A percentile compares a stretch with the other conserved stretches of the same genome.
phyloP scores from a whole-genome alignment of 2,329 filamentous ascomycete species.

The Monosporascus cannonballus region DNA sequence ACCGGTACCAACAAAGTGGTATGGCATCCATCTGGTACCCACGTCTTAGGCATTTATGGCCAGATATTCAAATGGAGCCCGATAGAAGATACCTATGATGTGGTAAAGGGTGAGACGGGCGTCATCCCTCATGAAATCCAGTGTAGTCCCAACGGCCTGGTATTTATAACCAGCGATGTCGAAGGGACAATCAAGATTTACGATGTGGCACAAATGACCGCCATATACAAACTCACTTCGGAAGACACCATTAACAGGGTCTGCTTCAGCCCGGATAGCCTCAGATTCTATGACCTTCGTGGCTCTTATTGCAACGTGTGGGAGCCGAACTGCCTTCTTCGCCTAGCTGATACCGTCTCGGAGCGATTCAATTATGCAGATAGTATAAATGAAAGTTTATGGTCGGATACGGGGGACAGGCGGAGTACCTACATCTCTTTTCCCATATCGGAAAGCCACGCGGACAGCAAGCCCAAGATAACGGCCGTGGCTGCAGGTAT shows the following conservation, averaged over 20 bases:
- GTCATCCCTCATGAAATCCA: conserved; percentile 7
- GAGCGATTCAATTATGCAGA: conserved; percentile 1
- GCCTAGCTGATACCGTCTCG: conserved; percentile 5
- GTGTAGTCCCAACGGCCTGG: conserved; percentile 9
- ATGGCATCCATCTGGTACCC: conserved; percentile 15
- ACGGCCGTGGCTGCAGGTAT: conserved; percentile 3
- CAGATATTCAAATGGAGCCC: conserved; percentile 20
- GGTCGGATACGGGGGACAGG: conserved; percentile 3
- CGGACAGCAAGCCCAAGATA: conserved; percentile 6
- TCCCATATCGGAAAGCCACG: conserved; percentile 6
- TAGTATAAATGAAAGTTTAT: background rate
- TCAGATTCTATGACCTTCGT: conserved; percentile 15
- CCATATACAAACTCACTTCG: conserved; percentile 13
- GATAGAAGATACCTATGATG: conserved; percentile 12
- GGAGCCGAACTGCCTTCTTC: conserved; percentile 15
- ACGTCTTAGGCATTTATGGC: conserved; percentile 18
- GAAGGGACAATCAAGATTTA: conserved; percentile 14
- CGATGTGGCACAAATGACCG: conserved; percentile 9
- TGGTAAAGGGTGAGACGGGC: conserved; percentile 6
- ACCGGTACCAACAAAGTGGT: conserved; percentile 6
- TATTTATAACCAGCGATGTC: conserved; percentile 12
- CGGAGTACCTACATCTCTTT: conserved; percentile 4
- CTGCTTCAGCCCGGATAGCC: conserved; percentile 10
- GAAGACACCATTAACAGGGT: conserved; percentile 9
- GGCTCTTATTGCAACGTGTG: conserved; percentile 16